A percentile compares a stretch with the other conserved stretches of the same genome.
These are phyloP conservation scores for Collybia mongolica DNA, from an alignment of 768 basidiomycete genomes.

Conservation along the genomic window DNA sequence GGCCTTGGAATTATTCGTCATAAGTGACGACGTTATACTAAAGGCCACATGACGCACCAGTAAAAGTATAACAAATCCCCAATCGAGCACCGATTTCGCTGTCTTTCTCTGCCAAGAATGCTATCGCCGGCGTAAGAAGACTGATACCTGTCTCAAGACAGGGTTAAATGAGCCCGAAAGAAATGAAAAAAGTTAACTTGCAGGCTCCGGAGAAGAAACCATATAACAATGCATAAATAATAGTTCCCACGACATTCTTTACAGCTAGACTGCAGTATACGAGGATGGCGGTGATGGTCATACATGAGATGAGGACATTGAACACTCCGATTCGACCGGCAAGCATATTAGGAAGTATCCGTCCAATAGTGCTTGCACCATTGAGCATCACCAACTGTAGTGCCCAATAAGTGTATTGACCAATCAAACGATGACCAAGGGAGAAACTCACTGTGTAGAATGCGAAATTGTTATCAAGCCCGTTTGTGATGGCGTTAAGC, in stretches of 20 bases:
- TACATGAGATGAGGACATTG: constrained; percentile 30
- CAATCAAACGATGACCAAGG: constrained; percentile 16
- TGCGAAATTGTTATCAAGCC: constrained; percentile 41
- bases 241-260: constrained; percentile 21
- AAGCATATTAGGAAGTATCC: constrained; percentile 32
- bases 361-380: constrained; percentile 39
- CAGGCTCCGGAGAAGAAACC: constrained; percentile 41
- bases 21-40: too few relatives aligned
- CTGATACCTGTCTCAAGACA: constrained; percentile 28
- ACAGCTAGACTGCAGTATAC: constrained; percentile 37
- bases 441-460: constrained; percentile 48
- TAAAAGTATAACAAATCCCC: constrained; percentile 32
- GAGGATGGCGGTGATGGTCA: constrained; percentile 22
- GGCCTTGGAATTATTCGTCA: constrained; percentile 19
- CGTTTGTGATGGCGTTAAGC: constrained; percentile 46
- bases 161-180: constrained; percentile 2
- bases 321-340: constrained; percentile 24
- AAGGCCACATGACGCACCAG: too few relatives aligned
- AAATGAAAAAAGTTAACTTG: constrained; percentile 18
- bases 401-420: constrained; percentile 17
- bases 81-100: constrained; percentile 55
- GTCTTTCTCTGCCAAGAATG: constrained; percentile 39
- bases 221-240: constrained; percentile 32
- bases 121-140: constrained; percentile 42
- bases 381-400: constrained; percentile 52